Base-by-base conservation (phyloP, 345 rosid genomes). In the Erysimum cheiranthoides region DNA sequence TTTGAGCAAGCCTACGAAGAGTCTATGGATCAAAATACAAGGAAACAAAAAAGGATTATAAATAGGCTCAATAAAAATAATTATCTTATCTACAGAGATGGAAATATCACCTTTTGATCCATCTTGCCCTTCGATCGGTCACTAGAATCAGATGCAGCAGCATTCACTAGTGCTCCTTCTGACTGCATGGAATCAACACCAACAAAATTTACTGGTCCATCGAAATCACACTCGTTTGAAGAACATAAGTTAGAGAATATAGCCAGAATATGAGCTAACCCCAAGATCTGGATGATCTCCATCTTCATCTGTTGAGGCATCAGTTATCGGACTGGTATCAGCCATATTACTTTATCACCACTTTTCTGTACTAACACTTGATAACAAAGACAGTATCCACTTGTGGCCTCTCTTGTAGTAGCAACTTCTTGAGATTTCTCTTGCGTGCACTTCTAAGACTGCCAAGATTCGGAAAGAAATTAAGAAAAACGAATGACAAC, bases 1-100 rank as follows among this genome's bases (percentile, higher is more conserved):
- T 94, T 82, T 94, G 98, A 75, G 98, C 98, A 74, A 94, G 96
- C 79, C 97, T 86, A 54, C 97, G 95, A 80, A 94, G 93, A 52
- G 93, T 89, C 97, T 93, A 87, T 69, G 70, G 42, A 80, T 79
- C 79, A 70, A 74, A 69, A 78, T 61, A 43, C 70, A 61, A 81
- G 13, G 70, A 45, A 45, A 74, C 3, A 69, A 43, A 54, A n/a
- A 14, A 27, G 3, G 14, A 56, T 69, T 49, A 70, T 6, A 54
- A 13, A 30, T 8, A 28, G 50, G 64, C 66, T 76, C 66, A 35
- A 42, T 13, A 3, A 42, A 51, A 36, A 16, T 36, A 21, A 11
- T 14, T 27, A 40, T 43, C 70, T 43, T 39, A 70, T 67, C 50
- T 36, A 71, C 4, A 66, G 64, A 70, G 39, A 66, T 43, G 40